A percentile compares a stretch with the other conserved stretches of the same genome.
Conservation (phyloP, 805 yeast genomes). For the Wickerhamiella sergipiensis region DNA sequence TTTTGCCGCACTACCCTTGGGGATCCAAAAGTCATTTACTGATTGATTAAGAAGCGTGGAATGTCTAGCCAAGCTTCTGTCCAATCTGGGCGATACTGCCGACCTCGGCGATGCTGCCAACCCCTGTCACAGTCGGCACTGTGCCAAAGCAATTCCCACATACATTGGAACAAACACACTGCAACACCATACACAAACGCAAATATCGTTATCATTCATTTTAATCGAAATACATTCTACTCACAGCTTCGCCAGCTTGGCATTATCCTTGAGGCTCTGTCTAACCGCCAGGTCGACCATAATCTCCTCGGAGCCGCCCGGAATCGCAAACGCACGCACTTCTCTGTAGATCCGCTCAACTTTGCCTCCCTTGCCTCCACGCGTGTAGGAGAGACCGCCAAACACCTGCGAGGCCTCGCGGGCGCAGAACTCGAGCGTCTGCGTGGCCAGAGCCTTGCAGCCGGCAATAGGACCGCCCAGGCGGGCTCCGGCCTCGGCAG, state of each 20-base stretch:
- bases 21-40: no score
- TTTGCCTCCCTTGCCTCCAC: constrained; percentile 31
- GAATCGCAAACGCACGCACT: constrained; percentile 32
- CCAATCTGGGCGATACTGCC: no score
- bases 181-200: no score
- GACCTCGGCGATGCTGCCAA: no score
- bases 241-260: constrained; percentile 23
- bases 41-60: no score
- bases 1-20: no score
- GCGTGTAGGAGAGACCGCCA: constrained; percentile 31
- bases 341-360: constrained; percentile 32
- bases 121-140: no score
- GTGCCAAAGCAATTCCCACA: no score
- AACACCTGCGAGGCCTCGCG: constrained; percentile 32
- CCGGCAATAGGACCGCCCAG: constrained; percentile 33
- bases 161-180: no score
- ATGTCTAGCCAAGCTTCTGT: no score
- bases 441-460: constrained; percentile 28
- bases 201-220: no score
- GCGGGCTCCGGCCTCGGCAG: constrained; percentile 25
- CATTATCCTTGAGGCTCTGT: constrained; percentile 26
- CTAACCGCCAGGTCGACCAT: constrained; percentile 31
- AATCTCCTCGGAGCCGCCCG: constrained; percentile 34
- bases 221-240: no score
- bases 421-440: constrained; percentile 30